These are phyloP conservation scores for Mycena sp. DNA, from an alignment of 1,284 basidiomycete genomes.

Conservation along the genomic window DNA sequence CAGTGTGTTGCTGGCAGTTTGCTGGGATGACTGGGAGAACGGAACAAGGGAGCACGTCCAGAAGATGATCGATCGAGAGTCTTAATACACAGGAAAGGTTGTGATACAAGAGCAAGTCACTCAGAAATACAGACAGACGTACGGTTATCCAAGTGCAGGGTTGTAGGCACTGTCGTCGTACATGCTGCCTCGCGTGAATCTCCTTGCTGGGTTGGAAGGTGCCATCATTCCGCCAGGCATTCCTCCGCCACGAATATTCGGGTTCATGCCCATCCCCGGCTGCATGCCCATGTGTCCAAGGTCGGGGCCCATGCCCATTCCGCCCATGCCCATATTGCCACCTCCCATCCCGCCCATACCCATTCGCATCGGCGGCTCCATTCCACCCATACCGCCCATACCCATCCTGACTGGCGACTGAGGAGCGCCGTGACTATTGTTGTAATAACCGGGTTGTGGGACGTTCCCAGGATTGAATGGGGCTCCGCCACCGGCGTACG, in stretches of 20 bases:
- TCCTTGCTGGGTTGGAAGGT: conserved; percentile 18
- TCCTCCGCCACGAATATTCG: conserved; percentile 12
- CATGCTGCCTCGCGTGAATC: conserved; percentile 18
- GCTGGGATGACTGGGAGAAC: conserved; percentile 60
- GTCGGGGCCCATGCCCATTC: conserved; percentile 38
- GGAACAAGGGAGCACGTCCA: conserved; percentile 44
- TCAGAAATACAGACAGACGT: conserved; percentile 16
- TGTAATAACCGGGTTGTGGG: conserved; percentile 45
- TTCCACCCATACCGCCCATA: conserved; percentile 39
- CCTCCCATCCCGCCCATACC: conserved; percentile 32
- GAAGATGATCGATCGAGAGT: conserved; percentile 37
- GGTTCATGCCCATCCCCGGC: conserved; percentile 19
- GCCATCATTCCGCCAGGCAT: conserved; percentile 25
- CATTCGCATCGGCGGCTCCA: conserved; percentile 33
- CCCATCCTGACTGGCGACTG: conserved; percentile 30
- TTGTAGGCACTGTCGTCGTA: conserved; percentile 28
- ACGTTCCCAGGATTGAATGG: conserved; percentile 43
- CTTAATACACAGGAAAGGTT: background rate
- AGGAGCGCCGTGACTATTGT: conserved; percentile 28
- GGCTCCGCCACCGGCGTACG: conserved; percentile 43
- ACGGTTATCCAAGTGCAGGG: conserved; percentile 21
- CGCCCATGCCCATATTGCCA: conserved; percentile 22
- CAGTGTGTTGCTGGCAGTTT: conserved; percentile 49
- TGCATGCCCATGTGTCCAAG: conserved; percentile 34
- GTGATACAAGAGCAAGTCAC: background rate